Conservation (phyloP, 2,329 filamentous ascomycete species). For the Diplocarpon mali region DNA sequence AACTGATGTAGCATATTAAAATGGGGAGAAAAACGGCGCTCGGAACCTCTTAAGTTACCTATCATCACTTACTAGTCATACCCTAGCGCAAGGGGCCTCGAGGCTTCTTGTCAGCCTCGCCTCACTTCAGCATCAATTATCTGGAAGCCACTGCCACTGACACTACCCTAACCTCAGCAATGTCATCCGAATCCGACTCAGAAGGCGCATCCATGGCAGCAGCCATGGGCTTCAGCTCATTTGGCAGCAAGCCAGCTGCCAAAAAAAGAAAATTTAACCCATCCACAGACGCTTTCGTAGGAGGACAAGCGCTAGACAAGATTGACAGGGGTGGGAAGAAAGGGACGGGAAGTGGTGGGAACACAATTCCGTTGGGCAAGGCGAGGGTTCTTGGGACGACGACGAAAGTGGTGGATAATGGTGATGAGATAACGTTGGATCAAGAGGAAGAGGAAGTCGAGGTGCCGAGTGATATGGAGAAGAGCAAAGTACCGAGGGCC, state of each 20-base stretch:
- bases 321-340: slow-evolving; percentile 26
- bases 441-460: not conserved
- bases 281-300: slow-evolving; percentile 38
- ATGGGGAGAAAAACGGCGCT: too few species aligned
- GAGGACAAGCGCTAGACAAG: slow-evolving; percentile 25
- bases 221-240: slow-evolving; percentile 63
- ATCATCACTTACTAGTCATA: too few species aligned
- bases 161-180: not conserved
- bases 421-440: slow-evolving; percentile 8
- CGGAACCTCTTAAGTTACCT: too few species aligned
- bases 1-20: too few species aligned
- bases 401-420: slow-evolving; percentile 12
- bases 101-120: too few species aligned
- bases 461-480: not conserved
- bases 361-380: slow-evolving; percentile 24
- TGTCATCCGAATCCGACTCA: slow-evolving; percentile 8
- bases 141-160: too few species aligned
- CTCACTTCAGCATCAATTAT: too few species aligned
- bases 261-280: slow-evolving; percentile 61
- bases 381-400: slow-evolving; percentile 17
- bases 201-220: slow-evolving; percentile 31
- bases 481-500: not conserved
- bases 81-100: too few species aligned
- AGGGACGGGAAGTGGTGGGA: slow-evolving; percentile 26
- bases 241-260: slow-evolving; percentile 43